Evolutionary conservation across 148 eudicot species (phyloP).

Genomic region (Fallopia convolvulus): DNA sequence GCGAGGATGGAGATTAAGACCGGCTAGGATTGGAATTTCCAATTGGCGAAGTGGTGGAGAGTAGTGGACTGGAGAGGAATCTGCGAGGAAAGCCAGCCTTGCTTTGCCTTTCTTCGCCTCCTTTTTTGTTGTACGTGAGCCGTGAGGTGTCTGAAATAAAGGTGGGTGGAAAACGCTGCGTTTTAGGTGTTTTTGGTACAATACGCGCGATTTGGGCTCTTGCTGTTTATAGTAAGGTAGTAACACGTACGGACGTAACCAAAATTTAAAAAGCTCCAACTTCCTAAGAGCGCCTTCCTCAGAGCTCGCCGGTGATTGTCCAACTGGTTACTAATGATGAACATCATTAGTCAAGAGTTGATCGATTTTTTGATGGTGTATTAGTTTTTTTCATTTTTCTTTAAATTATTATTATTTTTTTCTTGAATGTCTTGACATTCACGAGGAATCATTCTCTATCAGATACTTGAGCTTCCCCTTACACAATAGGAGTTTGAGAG

Average conservation of each 20-base stretch:
- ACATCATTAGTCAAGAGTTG: too few species aligned
- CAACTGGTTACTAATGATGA: too few species aligned
- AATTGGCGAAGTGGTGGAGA: not conserved
- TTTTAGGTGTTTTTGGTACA: not conserved
- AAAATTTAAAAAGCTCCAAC: not conserved
- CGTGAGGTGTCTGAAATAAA: not conserved
- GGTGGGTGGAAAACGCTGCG: not conserved
- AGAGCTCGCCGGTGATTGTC: too few species aligned
- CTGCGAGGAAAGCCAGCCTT: conserved; percentile 4
- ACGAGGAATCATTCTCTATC: too few species aligned
- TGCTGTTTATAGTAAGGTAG: not conserved
- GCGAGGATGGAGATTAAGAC: not conserved
- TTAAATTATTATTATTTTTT: too few species aligned
- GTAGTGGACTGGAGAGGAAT: conserved; percentile 10
- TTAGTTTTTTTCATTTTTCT: too few species aligned
- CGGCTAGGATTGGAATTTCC: not conserved
- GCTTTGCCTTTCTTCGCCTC: not conserved
- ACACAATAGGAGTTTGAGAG: too few species aligned
- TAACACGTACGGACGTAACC: not conserved
- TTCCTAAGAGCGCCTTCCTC: not conserved
- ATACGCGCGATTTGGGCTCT: not conserved
- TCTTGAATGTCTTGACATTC: too few species aligned
- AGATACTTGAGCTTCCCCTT: too few species aligned
- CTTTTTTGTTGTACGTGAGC: not conserved
- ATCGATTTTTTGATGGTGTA: too few species aligned